These are phyloP conservation scores for Medicago ruthenica DNA, from an alignment of 306 rosid genomes.

Conservation along the genomic window DNA sequence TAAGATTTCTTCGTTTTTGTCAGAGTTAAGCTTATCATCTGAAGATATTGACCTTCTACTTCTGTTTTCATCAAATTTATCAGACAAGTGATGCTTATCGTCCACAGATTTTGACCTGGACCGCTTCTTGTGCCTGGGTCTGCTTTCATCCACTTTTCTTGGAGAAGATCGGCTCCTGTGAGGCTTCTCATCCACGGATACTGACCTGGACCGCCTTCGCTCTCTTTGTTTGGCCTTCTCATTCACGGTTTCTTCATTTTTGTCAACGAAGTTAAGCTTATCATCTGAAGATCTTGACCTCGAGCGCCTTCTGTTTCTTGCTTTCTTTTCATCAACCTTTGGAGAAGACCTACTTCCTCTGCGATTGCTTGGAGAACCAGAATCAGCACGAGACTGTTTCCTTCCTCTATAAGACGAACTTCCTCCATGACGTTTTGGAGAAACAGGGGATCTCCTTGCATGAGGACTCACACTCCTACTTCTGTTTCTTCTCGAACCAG, in stretches of 20 bases:
- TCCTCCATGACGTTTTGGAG: constrained; percentile 72
- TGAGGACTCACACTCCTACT: constrained; percentile 81
- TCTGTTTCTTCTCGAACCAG: constrained; percentile 65
- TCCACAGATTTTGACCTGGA: constrained; percentile 87
- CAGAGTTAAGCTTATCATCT: constrained; percentile 57
- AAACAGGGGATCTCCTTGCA: constrained; percentile 66
- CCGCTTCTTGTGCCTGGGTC: constrained; percentile 62
- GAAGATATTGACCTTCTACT: constrained; percentile 63
- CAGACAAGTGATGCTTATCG: constrained; percentile 54
- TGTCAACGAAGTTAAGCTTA: constrained; percentile 51
- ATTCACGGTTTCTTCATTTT: constrained; percentile 54
- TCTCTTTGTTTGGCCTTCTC: constrained; percentile 68
- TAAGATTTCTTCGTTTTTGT: constrained; percentile 57
- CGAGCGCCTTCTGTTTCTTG: constrained; percentile 69
- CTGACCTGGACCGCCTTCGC: constrained; percentile 76
- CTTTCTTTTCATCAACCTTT: constrained; percentile 62
- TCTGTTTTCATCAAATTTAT: constrained; percentile 54
- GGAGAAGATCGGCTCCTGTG: constrained; percentile 61
- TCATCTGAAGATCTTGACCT: constrained; percentile 77
- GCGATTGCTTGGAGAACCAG: constrained; percentile 68
- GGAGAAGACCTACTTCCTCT: constrained; percentile 76
- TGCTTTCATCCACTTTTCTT: constrained; percentile 64
- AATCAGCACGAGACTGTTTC: constrained; percentile 59
- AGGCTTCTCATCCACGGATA: constrained; percentile 67
- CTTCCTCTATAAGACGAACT: constrained; percentile 70